Evolutionary conservation across 176 grass and related monocot genomes (phyloP).

Genomic region (Paspalum notatum): DNA sequence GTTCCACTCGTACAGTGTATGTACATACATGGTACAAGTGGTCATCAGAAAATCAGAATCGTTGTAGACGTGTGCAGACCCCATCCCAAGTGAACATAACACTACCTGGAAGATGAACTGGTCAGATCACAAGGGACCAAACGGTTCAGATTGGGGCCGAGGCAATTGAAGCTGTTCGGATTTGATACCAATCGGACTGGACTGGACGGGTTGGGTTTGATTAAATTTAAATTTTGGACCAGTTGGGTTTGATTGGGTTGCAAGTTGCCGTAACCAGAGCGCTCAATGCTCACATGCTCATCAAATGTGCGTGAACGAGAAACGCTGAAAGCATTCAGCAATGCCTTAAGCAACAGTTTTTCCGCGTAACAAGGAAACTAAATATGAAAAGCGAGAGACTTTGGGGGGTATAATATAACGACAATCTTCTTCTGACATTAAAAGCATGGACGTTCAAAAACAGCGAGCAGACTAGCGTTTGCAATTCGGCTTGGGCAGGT

Average conservation of each 20-base stretch:
- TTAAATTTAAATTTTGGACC: too few species aligned
- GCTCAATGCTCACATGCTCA: constrained; percentile 20
- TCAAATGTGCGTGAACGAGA: constrained; percentile 16
- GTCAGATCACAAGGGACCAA: not conserved
- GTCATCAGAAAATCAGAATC: too few species aligned
- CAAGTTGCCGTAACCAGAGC: not conserved
- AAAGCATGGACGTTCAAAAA: not conserved
- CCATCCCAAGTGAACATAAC: not conserved
- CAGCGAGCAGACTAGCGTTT: not conserved
- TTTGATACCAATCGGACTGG: not conserved
- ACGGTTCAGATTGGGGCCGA: not conserved
- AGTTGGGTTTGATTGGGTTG: not conserved
- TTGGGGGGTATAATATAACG: not conserved
- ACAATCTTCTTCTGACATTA: not conserved
- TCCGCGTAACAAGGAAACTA: not conserved
- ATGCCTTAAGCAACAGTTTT: not conserved
- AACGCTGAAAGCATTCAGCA: not conserved
- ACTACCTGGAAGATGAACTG: not conserved
- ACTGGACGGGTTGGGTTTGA: not conserved
- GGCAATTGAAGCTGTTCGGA: not conserved
- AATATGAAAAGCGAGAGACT: too few species aligned
- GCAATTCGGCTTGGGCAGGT: not conserved
- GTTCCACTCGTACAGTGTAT: too few species aligned
- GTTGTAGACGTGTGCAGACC: too few species aligned
- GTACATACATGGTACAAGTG: too few species aligned